Percentiles rank a stretch among this genome's conserved stretches.
These are phyloP conservation scores for Nigrospora osmanthi DNA, from an alignment of 2,329 filamentous ascomycete genomes.

Conservation along the genomic window DNA sequence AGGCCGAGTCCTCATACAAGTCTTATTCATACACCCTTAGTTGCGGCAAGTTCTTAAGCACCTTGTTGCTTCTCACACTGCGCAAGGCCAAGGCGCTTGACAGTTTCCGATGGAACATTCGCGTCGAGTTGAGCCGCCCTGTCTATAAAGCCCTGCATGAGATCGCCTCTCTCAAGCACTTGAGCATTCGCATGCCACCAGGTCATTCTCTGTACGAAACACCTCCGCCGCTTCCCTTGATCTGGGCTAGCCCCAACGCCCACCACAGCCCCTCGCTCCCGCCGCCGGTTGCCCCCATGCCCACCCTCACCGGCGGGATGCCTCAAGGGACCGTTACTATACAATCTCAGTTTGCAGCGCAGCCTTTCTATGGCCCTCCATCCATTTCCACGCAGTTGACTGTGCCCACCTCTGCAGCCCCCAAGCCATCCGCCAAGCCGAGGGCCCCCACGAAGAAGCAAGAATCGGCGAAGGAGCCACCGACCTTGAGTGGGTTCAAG, in stretches of 20 bases:
- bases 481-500: slow-evolving; percentile 50
- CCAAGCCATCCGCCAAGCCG: slow-evolving; percentile 26
- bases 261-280: background rate
- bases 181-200: slow-evolving; percentile 52
- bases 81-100: slow-evolving; percentile 48
- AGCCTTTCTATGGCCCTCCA: slow-evolving; percentile 1
- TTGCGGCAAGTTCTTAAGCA: slow-evolving; percentile 58
- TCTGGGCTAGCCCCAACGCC: slow-evolving; percentile 1
- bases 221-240: slow-evolving; percentile 36
- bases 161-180: slow-evolving; percentile 40
- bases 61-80: slow-evolving; percentile 47
- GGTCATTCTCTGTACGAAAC: slow-evolving; percentile 46
- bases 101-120: slow-evolving; percentile 56
- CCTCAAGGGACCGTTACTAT: too few species aligned
- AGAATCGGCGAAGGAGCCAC: slow-evolving; percentile 27
- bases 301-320: background rate
- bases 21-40: slow-evolving; percentile 45
- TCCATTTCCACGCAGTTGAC: slow-evolving; percentile 15
- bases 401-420: slow-evolving; percentile 20
- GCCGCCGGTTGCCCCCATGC: background rate
- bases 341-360: too few species aligned
- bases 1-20: slow-evolving; percentile 45
- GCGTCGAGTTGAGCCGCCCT: slow-evolving; percentile 51
- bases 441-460: slow-evolving; percentile 23
- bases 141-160: slow-evolving; percentile 50